Evolutionary conservation across 176 grass and related monocot species (phyloP).

Genomic region (Raddia distichophylla): DNA sequence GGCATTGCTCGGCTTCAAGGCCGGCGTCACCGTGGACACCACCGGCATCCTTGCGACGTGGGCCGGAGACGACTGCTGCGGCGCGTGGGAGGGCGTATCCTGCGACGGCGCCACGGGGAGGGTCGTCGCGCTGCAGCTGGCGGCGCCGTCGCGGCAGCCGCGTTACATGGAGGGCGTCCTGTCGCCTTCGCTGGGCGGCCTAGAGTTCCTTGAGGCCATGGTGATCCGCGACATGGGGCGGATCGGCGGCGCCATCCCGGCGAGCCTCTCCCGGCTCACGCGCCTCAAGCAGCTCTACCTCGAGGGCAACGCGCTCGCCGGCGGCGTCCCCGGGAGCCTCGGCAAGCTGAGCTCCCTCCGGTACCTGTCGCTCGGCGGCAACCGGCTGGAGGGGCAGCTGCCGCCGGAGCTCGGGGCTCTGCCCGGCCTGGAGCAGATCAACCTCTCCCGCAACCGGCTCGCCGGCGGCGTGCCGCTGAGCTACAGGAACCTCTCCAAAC

Average conservation of each 20-base stretch:
- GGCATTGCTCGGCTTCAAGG: conserved; percentile 70
- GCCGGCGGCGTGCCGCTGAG: conserved; percentile 52
- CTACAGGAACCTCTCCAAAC: conserved; percentile 45
- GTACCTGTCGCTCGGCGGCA: conserved; percentile 60
- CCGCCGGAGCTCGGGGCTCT: conserved; percentile 53
- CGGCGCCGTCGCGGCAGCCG: conserved; percentile 30
- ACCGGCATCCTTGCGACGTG: conserved; percentile 74
- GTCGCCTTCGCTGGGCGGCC: conserved; percentile 58
- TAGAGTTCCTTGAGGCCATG: conserved; percentile 61
- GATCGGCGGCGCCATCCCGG: conserved; percentile 56
- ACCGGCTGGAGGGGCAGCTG: conserved; percentile 58
- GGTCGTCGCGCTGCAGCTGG: conserved; percentile 62
- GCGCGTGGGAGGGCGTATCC: conserved; percentile 66
- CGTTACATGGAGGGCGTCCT: conserved; percentile 64
- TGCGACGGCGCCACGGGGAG: conserved; percentile 64
- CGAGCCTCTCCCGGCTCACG: conserved; percentile 49
- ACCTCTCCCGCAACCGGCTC: conserved; percentile 64
- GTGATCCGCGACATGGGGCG: conserved; percentile 62
- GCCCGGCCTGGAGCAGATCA: conserved; percentile 64
- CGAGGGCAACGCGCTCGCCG: conserved; percentile 67
- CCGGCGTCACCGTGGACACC: conserved; percentile 53
- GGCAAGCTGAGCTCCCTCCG: conserved; percentile 45
- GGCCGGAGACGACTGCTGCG: conserved; percentile 67
- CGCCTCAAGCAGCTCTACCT: conserved; percentile 76
- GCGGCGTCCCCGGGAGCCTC: conserved; percentile 52